Base-by-base conservation (phyloP, 257 asterid genomes). In the Vinca minor region DNA sequence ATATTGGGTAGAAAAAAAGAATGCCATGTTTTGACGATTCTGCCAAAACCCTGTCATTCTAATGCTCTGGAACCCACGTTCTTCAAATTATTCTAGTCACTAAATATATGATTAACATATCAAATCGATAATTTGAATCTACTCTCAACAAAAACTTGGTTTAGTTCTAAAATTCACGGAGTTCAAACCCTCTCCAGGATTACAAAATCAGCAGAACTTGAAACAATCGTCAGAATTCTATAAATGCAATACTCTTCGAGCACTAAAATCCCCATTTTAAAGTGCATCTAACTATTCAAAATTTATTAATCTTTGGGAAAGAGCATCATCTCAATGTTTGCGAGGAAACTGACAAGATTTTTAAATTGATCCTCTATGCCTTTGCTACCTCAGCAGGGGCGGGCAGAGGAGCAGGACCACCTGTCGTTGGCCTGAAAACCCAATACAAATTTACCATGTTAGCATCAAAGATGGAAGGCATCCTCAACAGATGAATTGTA, bases 371-470 rank as follows among this genome's bases (percentile, higher is more conserved):
- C 74, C 41, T 56, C 78, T 82, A 80, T n/a, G 46, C 85, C 82
- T 76, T 75, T 12, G 74, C 87, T 66, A 73, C 71, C 63, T 74
- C 1, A n/a, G 49, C 49, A 42, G 72, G 58, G 48, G 68, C 76
- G 6, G 83, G 78, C 44, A 76, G 74, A 64, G 83, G 69, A 10
- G 59, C 66, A 47, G 65, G 38, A 36, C 96, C 96, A 53, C 96
- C 96, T 29, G 96, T 88, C 15, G 94, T 87, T 20, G 96, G 96
- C 86, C 96, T 88, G 79, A 45, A 71, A 73, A 60, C 15, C 28
- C 14, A 56, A 50, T 29, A 54, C 45, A 3, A 49, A 60, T 64
- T 69, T 1, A 71, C 52, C 62, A 65, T 31, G 63, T 74, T 58
- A 66, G 63, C 49, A n/a, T n/a, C n/a, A n/a, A n/a, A n/a, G n/a